Evolutionary conservation across 106 monocot species (phyloP), one percentile per base, ranked within the genome.

Genomic region (Allium fistulosum): DNA sequence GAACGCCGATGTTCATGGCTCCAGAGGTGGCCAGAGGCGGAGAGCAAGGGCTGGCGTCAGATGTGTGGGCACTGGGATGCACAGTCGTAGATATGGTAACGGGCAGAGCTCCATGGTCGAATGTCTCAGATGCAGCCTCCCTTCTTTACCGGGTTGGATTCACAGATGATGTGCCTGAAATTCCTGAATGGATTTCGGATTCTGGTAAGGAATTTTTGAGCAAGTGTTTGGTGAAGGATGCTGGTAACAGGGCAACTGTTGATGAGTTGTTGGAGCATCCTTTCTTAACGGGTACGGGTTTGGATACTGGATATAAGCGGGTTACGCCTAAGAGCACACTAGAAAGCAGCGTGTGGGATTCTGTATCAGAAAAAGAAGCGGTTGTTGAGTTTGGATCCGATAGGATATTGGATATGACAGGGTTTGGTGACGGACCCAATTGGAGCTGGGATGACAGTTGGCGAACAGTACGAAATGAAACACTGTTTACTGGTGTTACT

Each of bases 21-120:
- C 91, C 91, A 57, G 91, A 91, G 81, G 84, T 71, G 63, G 80
- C 69, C n/a, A 70, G 84, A n/a, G 82, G 87, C 47, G 84, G 84
- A 60, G 77, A 73, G 15, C 82, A 82, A 64, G 84, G 84, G 11
- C 47, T 64, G 64, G 51, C 69, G 46, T 81, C 87, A n/a, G 91
- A 91, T 59, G 71, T 91, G 14, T 91, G 91, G 91, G 80, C 91
- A 0, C 69, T 87, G 8, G 87, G 87, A 7, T 91, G 87, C 79
- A 75, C 75, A 7, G 48, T 80, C 26, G 59, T 84, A 8, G 91
- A 91, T 76, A 92, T 87, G 91, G 72, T 74, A 28, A 82, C 82
- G 17, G 87, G 84, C 0, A 56, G 73, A 8, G 63, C 75, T 1
- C 87, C 87, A 12, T 87, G 84, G 84, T 63, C 67, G 57, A 80